Conservation (phyloP, 1,139 yeast species). For the Candida mesenterica region DNA sequence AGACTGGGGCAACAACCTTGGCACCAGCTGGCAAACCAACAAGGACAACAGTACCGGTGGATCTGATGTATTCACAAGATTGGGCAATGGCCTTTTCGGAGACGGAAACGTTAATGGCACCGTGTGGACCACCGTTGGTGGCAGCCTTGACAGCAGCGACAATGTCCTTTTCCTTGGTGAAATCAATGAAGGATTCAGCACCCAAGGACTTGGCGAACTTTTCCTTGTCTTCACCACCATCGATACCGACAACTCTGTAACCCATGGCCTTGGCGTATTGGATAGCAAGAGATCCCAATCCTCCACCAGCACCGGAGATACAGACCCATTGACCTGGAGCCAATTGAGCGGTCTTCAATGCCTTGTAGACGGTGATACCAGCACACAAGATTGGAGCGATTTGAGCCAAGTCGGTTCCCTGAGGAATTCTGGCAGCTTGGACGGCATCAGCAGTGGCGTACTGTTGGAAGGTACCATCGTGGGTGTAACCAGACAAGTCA, state of each 20-base stretch:
- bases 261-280: slow-evolving; percentile 87
- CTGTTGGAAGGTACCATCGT: slow-evolving; percentile 83
- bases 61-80: slow-evolving; percentile 67
- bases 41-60: slow-evolving; percentile 74
- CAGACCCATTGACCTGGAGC: slow-evolving; percentile 78
- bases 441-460: slow-evolving; percentile 64
- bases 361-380: slow-evolving; percentile 83
- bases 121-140: slow-evolving; percentile 58
- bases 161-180: slow-evolving; percentile 40
- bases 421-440: slow-evolving; percentile 38
- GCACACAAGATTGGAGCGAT: slow-evolving; percentile 59
- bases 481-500: slow-evolving; percentile 74
- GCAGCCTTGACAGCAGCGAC: slow-evolving; percentile 26
- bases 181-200: slow-evolving; percentile 71
- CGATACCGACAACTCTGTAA: slow-evolving; percentile 70
- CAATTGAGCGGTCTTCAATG: slow-evolving; percentile 66
- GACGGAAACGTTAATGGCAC: slow-evolving; percentile 76
- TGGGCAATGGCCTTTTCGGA: slow-evolving; percentile 70
- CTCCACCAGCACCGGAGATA: slow-evolving; percentile 83
- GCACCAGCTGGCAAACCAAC: slow-evolving; percentile 82
- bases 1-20: slow-evolving; percentile 58
- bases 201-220: slow-evolving; percentile 56
- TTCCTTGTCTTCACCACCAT: slow-evolving; percentile 68
- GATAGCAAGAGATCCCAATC: slow-evolving; percentile 76
- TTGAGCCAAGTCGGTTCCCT: slow-evolving; percentile 33